Evolutionary conservation across 2,329 filamentous ascomycete species (phyloP), one percentile per base, ranked within the genome.

Genomic region (Talaromyces sp.): DNA sequence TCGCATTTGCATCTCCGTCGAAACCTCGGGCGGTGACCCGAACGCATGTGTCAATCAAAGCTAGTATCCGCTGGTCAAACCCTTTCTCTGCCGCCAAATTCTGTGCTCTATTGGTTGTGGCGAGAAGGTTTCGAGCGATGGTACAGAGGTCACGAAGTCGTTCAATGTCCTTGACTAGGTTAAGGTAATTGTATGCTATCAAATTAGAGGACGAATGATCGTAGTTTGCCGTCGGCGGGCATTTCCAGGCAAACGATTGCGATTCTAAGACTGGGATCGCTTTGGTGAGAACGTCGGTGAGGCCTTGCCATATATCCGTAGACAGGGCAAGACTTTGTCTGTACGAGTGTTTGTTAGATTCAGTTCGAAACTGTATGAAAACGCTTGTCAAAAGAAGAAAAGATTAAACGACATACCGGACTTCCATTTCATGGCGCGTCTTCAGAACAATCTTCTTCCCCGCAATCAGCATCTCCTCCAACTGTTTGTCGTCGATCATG

Each of bases 21-120:
- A 86, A 89, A 0, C 86, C 86, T 65, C 85, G 75, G 8, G 85
- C 85, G 0, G 86, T 88, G 12, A 88, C 85, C 57, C 85, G 79
- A 10, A 89, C 85, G 68, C 85, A 88, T 55, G 86, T 83, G 68
- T 87, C 86, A 65, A 88, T 83, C 53, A 89, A 71, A 44, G 83
- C 82, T 65, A 87, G 79, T 33, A 88, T 81, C 64, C 86, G 81
- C 69, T 86, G 83, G 67, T 88, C 85, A 59, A 88, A 84, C 2
- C 82, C 78, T 54, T 82, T 79, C 59, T 84, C 81, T 4, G 85
- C 84, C 2, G 85, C 84, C n/a, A 88, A 76, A 64, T 88, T 85
- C 70, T 89, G 86, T 27, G 84, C 85, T 56, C 79, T 79, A 64
- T 85, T 84, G 23, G 85, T 87, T 27, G 81, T 83, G 0, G 85